Percentiles rank a stretch among this genome's conserved stretches.
Conservation (phyloP, 2,329 filamentous ascomycete species). For the Pyrenochaeta sp. region DNA sequence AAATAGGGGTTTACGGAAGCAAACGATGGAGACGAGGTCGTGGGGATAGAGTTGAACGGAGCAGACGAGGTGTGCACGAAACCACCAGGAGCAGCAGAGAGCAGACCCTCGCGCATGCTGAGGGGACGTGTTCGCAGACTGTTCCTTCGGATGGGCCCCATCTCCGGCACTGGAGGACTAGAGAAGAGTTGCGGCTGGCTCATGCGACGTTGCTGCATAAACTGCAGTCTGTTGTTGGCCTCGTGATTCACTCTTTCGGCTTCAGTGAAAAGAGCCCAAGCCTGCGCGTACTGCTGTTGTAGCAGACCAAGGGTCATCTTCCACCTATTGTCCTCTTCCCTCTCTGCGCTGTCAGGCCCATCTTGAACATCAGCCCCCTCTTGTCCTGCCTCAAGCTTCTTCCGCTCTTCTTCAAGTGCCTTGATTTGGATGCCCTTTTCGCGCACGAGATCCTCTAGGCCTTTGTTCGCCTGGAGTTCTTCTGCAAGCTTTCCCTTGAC, state of each 20-base stretch:
- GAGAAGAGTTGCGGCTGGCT: slow-evolving; percentile 50
- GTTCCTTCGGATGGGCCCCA: slow-evolving; percentile 45
- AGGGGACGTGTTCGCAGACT: slow-evolving; percentile 51
- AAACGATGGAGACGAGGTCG: slow-evolving; percentile 62
- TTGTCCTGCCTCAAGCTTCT: slow-evolving; percentile 57
- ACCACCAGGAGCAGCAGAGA: slow-evolving; percentile 37
- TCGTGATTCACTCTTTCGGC: slow-evolving; percentile 50
- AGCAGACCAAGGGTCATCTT: slow-evolving; percentile 62
- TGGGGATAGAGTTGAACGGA: slow-evolving; percentile 55
- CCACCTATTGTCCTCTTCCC: slow-evolving; percentile 63
- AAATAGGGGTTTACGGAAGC: slow-evolving; percentile 59
- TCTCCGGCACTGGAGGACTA: slow-evolving; percentile 37
- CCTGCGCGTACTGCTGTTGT: slow-evolving; percentile 56
- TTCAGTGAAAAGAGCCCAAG: slow-evolving; percentile 43
- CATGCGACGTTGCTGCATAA: slow-evolving; percentile 45
- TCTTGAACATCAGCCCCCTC: slow-evolving; percentile 50
- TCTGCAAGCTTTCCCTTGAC: slow-evolving; percentile 52
- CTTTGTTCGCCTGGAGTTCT: slow-evolving; percentile 59
- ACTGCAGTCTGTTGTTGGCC: slow-evolving; percentile 52
- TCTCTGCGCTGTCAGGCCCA: slow-evolving; percentile 50
- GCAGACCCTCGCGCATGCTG: slow-evolving; percentile 47
- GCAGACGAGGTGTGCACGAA: slow-evolving; percentile 49
- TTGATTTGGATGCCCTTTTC: slow-evolving; percentile 76
- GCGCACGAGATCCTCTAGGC: slow-evolving; percentile 76
- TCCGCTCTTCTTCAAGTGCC: slow-evolving; percentile 73